These are phyloP conservation scores for Pyrus pyrifolia DNA, from an alignment of 306 rosid genomes.

Conservation along the genomic window DNA sequence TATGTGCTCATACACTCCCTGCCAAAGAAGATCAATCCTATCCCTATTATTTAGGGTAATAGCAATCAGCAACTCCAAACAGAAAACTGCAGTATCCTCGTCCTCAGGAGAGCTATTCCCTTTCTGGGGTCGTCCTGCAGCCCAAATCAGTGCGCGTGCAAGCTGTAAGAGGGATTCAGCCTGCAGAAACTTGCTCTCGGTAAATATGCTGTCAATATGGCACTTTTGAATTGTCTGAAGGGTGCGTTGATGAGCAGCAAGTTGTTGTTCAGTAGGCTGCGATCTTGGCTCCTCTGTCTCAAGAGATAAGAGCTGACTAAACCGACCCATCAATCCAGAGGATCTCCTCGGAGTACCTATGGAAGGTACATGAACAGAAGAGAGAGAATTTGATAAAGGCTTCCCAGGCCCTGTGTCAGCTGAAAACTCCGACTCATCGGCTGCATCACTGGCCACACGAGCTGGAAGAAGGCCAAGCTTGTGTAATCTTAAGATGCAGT, in stretches of 20 bases:
- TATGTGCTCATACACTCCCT: conserved; percentile 93
- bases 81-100: conserved; percentile 97
- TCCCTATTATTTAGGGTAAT: conserved; percentile 93
- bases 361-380: conserved; percentile 70
- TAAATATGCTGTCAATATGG: conserved; percentile 89
- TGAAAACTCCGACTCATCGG: conserved; percentile 79
- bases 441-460: conserved; percentile 95
- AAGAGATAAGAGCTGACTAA: conserved; percentile 95
- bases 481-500: conserved; percentile 88
- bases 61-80: conserved; percentile 91
- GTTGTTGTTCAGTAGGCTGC: conserved; percentile 98
- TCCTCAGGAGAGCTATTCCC: conserved; percentile 89
- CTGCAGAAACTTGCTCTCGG: conserved; percentile 91
- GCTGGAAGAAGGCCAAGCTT: conserved; percentile 98
- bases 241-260: conserved; percentile 96
- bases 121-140: conserved; percentile 85
- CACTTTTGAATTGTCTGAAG: conserved; percentile 88
- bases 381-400: conserved; percentile 64
- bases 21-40: conserved; percentile 92
- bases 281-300: conserved; percentile 96
- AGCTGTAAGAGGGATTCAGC: conserved; percentile 94
- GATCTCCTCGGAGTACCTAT: conserved; percentile 93
- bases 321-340: conserved; percentile 94
- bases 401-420: conserved; percentile 73
- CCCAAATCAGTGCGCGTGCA: conserved; percentile 88